A percentile compares a stretch with the other conserved stretches of the same genome.
phyloP scores from a whole-genome alignment of 2,329 filamentous ascomycete genomes.

The Exserohilum rostratum region DNA sequence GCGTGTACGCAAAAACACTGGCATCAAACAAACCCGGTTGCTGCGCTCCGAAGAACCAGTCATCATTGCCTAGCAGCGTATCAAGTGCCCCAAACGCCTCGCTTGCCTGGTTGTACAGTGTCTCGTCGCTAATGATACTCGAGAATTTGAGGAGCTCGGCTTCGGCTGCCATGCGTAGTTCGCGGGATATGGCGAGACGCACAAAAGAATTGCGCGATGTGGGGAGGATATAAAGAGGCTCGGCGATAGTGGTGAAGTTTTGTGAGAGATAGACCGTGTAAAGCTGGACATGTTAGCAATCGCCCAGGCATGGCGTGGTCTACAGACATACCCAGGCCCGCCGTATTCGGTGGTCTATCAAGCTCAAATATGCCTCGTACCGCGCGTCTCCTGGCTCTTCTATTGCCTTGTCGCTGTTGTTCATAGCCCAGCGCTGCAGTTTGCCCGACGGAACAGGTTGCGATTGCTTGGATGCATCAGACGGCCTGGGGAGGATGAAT shows the following conservation, averaged over 20 bases:
- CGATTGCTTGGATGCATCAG: constrained; percentile 41
- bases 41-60: constrained; percentile 65
- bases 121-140: constrained; percentile 62
- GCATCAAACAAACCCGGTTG: constrained; percentile 82
- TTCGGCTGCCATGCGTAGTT: constrained; percentile 75
- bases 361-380: constrained; percentile 76
- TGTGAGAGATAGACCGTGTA: constrained; percentile 80
- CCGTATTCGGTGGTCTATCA: constrained; percentile 78
- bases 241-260: constrained; percentile 71
- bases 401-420: constrained; percentile 41
- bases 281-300: constrained; percentile 56
- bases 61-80: constrained; percentile 61
- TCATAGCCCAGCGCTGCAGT: constrained; percentile 71
- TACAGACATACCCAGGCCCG: constrained; percentile 73
- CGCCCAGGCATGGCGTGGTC: not conserved
- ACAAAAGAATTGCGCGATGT: constrained; percentile 68
- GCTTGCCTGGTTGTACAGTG: constrained; percentile 65
- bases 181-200: constrained; percentile 64
- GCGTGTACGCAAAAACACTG: constrained; percentile 85
- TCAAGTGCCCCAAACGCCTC: constrained; percentile 69
- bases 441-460: constrained; percentile 65
- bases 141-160: constrained; percentile 72
- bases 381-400: constrained; percentile 60
- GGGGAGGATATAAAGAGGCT: constrained; percentile 71
- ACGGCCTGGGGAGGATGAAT: constrained; percentile 71